Conservation (phyloP, 495 filamentous ascomycete genomes). For the Penicillium lividum region DNA sequence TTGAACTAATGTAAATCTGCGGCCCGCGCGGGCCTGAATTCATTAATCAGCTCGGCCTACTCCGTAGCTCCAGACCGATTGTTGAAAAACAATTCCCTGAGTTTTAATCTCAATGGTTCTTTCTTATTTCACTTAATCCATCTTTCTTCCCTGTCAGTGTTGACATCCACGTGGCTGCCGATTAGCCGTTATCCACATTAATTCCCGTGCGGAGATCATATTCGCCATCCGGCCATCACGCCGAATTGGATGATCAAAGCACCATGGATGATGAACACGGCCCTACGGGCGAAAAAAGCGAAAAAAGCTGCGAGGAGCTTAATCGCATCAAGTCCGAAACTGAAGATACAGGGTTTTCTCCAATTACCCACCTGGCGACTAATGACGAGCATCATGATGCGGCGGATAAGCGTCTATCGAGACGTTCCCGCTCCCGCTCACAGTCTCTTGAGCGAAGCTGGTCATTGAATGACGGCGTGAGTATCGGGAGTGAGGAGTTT, state of each 20-base stretch:
- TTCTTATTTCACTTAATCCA: no score
- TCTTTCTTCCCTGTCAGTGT: not conserved
- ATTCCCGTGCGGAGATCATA: slow-evolving; percentile 3
- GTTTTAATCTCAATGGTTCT: not conserved
- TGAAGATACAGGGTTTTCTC: slow-evolving; percentile 27
- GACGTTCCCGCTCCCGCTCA: slow-evolving; percentile 9
- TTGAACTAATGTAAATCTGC: slow-evolving; percentile 1
- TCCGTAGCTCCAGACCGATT: not conserved
- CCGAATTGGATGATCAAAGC: not conserved
- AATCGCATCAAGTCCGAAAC: not conserved
- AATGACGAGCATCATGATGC: slow-evolving; percentile 5
- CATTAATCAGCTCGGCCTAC: slow-evolving; percentile 27
- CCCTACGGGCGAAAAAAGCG: not conserved
- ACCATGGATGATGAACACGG: not conserved
- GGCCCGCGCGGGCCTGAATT: slow-evolving; percentile 5
- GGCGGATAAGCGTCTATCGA: not conserved
- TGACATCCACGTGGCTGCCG: slow-evolving; percentile 2
- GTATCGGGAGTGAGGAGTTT: slow-evolving; percentile 39
- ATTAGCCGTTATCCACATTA: not conserved
- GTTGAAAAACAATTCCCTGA: not conserved
- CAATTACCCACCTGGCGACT: slow-evolving; percentile 22
- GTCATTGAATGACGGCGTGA: slow-evolving; percentile 65
- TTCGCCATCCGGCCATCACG: not conserved
- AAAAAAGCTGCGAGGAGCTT: not conserved
- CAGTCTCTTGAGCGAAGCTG: slow-evolving; percentile 42